Evolutionary conservation across 306 rosid genomes (phyloP), one percentile per base, ranked within the genome.

Genomic region (Fragaria iinumae): DNA sequence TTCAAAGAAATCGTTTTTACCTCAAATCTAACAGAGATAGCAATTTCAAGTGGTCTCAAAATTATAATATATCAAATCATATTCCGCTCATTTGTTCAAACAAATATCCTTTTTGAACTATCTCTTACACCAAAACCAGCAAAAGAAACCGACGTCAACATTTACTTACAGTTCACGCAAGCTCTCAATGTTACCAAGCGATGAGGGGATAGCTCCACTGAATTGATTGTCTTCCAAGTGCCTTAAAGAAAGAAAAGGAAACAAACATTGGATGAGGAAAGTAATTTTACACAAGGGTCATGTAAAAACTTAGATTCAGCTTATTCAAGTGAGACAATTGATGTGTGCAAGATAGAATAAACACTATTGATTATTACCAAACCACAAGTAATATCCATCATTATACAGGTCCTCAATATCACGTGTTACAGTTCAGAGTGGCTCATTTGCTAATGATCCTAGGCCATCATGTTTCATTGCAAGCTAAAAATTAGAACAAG

Each of bases 151-250:
- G 3, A 11, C 9, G 27, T 60, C 32, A 59, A 20, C 56, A 39
- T 21, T 21, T 16, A 90, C 97, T 90, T 86, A 93, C 99, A 91
- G 84, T 85, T 91, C 97, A 23, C 65, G 83, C 87, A 93, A 91
- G 79, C 73, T 72, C 65, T 80, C 75, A 65, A 88, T 81, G 81
- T 83, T 47, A 74, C 98, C 94, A 27, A 93, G 88, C 70, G 98
- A 87, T 39, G 86, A 85, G 8, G 97, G 97, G 80, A 96, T 88
- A 83, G 77, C 89, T 79, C 99, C 99, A 72, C 52, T 84, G 67
- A 93, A 86, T 72, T 79, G 89, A 84, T 96, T 96, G 64, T 85
- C 89, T 80, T 93, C 94, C 98, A 96, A 80, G 81, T 90, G 93
- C 88, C 98, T 96, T 63, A 34, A 76, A 27, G 49, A 29, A 69